A percentile compares a stretch with the other conserved stretches of the same genome.
phyloP scores from a whole-genome alignment of 2,329 filamentous ascomycete genomes.

The Leptoxyphium fumago region DNA sequence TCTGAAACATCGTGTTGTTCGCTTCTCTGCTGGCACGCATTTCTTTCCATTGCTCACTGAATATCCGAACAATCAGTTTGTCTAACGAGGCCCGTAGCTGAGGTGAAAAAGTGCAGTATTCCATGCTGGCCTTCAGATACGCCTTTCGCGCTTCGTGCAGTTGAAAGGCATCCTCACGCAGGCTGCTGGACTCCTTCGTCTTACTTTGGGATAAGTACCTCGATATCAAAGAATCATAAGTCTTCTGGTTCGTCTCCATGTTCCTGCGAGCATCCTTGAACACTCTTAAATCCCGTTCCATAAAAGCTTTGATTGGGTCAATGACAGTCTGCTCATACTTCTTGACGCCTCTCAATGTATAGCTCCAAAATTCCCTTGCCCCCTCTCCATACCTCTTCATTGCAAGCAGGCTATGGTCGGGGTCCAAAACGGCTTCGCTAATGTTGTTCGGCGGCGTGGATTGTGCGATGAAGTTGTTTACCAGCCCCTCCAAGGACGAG shows the following conservation, averaged over 20 bases:
- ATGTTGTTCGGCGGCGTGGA: conserved; percentile 59
- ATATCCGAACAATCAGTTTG: conserved; percentile 70
- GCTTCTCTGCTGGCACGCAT: conserved; percentile 59
- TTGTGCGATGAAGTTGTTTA: conserved; percentile 62
- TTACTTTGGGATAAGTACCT: conserved; percentile 78
- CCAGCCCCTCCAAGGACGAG: conserved; percentile 59
- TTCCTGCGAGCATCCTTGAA: conserved; percentile 73
- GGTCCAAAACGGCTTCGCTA: conserved; percentile 76
- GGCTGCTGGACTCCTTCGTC: conserved; percentile 78
- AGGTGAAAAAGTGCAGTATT: conserved; percentile 78
- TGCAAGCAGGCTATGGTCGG: conserved; percentile 84
- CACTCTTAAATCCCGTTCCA: conserved; percentile 61
- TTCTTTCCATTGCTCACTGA: conserved; percentile 77
- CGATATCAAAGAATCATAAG: conserved; percentile 66
- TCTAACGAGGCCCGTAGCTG: conserved; percentile 75
- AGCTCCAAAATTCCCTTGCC: conserved; percentile 74
- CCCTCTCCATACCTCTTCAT: conserved; percentile 75
- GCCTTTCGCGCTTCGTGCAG: conserved; percentile 82
- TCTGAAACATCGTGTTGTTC: conserved; percentile 44
- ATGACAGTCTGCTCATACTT: conserved; percentile 62
- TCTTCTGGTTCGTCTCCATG: conserved; percentile 68
- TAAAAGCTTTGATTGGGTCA: conserved; percentile 68
- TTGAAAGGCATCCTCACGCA: conserved; percentile 90
- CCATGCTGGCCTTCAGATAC: conserved; percentile 84
- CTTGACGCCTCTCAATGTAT: conserved; percentile 57